Base-by-base conservation (phyloP, 805 yeast genomes). In the Metschnikowia koreensis region DNA sequence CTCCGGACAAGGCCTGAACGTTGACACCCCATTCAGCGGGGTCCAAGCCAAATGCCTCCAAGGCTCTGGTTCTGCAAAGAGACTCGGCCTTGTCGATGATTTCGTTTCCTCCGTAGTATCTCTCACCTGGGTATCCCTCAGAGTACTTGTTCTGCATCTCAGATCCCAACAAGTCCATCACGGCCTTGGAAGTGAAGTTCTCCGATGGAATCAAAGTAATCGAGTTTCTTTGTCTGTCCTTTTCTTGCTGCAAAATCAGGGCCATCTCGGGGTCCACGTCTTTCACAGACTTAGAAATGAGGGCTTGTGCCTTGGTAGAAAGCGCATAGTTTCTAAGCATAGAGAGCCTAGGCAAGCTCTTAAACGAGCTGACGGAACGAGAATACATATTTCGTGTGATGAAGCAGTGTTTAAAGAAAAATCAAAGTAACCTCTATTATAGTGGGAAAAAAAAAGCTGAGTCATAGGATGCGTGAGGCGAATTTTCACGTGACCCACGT, bases 71-170 rank as follows among this genome's bases (percentile, higher is more conserved):
- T 74, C 91, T 97, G 75, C 98, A 93, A 53, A 93, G 75, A 12
- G 83, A 71, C 77, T 93, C 99, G 65, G 89, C 90, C 76, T 83
- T 80, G 75, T 93, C 99, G 64, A 93, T 93, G 74, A 83, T 87
- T 74, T 93, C 91, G 68, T 93, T 93, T 70, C 99, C 99, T 71
- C 99, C 99, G 69, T 93, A 93, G 78, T 93, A 93, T 71, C 99
- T 84, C 57, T 91, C 96, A 60, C 97, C 97, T 40, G 99, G 99
- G 74, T 93, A 93, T 58, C 98, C 98, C 74, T 93, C 99, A 10
- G 97, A 91, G 76, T 93, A 93, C 77, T 93, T 93, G 82, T 93
- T 93, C 72, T 89, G 92, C 97, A 93, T 90, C 68, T 89, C 96
- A 28, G 97, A 87, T 59, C 98, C 98, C 65, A 93, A 80, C 46